Evolutionary conservation across 257 asterid species (phyloP).

Genomic region (Datura wrightii): DNA sequence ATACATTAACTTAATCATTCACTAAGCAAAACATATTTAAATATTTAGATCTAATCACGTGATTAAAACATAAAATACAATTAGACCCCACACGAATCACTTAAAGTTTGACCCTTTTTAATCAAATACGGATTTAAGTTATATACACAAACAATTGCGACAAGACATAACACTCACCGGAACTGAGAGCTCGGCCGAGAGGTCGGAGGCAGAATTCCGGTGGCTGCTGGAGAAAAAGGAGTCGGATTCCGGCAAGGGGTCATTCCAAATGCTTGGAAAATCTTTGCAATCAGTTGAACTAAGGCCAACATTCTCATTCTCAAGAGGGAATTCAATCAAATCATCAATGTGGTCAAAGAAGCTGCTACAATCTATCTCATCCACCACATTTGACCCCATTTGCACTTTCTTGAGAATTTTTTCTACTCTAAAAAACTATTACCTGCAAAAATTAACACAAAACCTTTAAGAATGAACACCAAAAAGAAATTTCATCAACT

Average conservation of each 20-base stretch:
- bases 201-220: conserved; percentile 54
- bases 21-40: conserved; percentile 26
- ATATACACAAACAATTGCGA: background rate
- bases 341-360: conserved; percentile 94
- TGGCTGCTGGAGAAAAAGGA: conserved; percentile 58
- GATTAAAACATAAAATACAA: background rate
- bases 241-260: conserved; percentile 57
- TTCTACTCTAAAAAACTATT: background rate
- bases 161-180: conserved; percentile 61
- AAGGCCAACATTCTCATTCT: conserved; percentile 59
- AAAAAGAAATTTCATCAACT: background rate
- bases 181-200: conserved; percentile 79
- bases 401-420: background rate
- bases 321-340: conserved; percentile 83
- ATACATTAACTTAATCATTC: background rate
- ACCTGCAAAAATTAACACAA: conserved; percentile 40
- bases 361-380: conserved; percentile 80
- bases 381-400: conserved; percentile 69
- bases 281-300: conserved; percentile 60
- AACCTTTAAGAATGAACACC: background rate
- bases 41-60: background rate
- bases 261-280: conserved; percentile 75
- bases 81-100: background rate
- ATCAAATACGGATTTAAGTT: background rate
- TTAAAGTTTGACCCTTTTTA: background rate